These are phyloP conservation scores for Caryocar brasiliense DNA, from an alignment of 441 rosid species.

Conservation along the genomic window DNA sequence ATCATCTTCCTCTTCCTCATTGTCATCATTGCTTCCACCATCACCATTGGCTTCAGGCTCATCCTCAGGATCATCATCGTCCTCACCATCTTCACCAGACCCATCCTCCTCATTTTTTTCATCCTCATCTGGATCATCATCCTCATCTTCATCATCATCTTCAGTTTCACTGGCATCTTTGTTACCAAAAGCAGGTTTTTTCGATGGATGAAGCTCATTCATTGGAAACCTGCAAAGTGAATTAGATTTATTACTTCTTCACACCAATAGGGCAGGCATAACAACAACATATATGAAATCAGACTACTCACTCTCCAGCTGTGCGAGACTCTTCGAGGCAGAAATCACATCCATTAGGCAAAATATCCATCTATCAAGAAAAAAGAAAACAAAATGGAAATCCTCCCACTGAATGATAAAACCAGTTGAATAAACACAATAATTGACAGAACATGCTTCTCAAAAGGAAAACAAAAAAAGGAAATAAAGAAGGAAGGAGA, in stretches of 20 bases:
- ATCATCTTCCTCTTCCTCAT: constrained; percentile 25
- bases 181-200: constrained; percentile 35
- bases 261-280: neutral
- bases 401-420: neutral
- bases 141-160: constrained; percentile 31
- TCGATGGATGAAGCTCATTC: constrained; percentile 21
- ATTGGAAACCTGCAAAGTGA: constrained; percentile 31
- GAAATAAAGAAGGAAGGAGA: too few relatives aligned
- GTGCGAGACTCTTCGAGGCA: constrained; percentile 17
- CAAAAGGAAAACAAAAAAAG: too few relatives aligned
- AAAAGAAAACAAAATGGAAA: constrained; percentile 2
- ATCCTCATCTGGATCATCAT: constrained; percentile 23
- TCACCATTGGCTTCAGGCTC: constrained; percentile 36
- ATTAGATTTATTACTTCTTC: neutral
- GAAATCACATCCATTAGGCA: constrained; percentile 18
- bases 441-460: too few relatives aligned
- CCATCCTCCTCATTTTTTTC: constrained; percentile 28
- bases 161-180: constrained; percentile 42
- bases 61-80: constrained; percentile 33
- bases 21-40: constrained; percentile 33
- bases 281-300: neutral
- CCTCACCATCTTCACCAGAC: constrained; percentile 31
- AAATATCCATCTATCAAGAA: constrained; percentile 25
- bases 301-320: constrained; percentile 25
- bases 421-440: too few relatives aligned